These are phyloP conservation scores for Diaporthe destruens DNA, from an alignment of 2,329 filamentous ascomycete species.

Conservation along the genomic window DNA sequence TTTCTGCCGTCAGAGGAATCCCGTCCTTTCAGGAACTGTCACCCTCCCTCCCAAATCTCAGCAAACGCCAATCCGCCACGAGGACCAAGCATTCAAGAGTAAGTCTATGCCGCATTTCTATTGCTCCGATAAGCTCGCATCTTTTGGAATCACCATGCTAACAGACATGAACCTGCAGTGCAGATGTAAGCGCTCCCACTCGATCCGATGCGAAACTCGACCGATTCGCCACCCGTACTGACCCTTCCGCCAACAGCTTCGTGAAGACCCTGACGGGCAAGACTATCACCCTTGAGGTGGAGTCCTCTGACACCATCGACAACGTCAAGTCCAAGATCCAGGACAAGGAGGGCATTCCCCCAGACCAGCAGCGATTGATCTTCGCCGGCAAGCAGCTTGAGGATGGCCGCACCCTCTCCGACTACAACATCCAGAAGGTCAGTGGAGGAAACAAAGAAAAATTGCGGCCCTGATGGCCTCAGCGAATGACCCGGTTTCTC, in stretches of 20 bases:
- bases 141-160: slow-evolving; percentile 39
- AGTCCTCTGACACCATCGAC: slow-evolving; percentile 99
- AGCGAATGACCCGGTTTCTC: slow-evolving; percentile 22
- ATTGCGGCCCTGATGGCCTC: not conserved
- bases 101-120: slow-evolving; percentile 53
- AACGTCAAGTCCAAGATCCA: slow-evolving; percentile 99
- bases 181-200: slow-evolving; percentile 79
- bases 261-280: slow-evolving; percentile 99
- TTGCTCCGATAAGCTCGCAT: slow-evolving; percentile 14
- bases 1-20: slow-evolving; percentile 50
- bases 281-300: slow-evolving; percentile 99
- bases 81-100: slow-evolving; percentile 70
- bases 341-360: slow-evolving; percentile 99
- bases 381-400: slow-evolving; percentile 99
- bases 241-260: slow-evolving; percentile 74
- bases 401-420: slow-evolving; percentile 94
- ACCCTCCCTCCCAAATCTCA: slow-evolving; percentile 47
- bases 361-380: slow-evolving; percentile 98
- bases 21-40: slow-evolving; percentile 43
- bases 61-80: slow-evolving; percentile 51
- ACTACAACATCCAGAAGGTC: slow-evolving; percentile 99
- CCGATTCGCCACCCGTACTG: slow-evolving; percentile 40
- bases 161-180: slow-evolving; percentile 67
- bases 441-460: slow-evolving; percentile 50
- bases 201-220: slow-evolving; percentile 45